A percentile compares a stretch with the other conserved stretches of the same genome.
These are phyloP conservation scores for Tolypocladium album DNA, from an alignment of 2,329 filamentous ascomycete species.

Conservation along the genomic window DNA sequence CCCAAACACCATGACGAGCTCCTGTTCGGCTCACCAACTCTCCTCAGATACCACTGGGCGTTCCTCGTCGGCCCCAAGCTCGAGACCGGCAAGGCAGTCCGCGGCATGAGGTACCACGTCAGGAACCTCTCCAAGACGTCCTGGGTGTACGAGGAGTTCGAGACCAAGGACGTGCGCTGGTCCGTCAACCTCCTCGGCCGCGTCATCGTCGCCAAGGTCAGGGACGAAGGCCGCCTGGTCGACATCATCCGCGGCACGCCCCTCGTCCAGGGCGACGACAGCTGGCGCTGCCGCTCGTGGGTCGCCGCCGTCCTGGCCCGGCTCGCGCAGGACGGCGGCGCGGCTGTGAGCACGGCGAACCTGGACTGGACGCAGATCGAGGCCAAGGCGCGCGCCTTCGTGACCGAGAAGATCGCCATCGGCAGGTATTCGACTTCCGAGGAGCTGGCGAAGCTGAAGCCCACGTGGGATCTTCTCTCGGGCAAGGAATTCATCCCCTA, in stretches of 20 bases:
- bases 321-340: conserved; percentile 22
- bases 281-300: conserved; percentile 30
- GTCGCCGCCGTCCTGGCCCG: conserved; percentile 19
- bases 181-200: conserved; percentile 22
- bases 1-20: background rate
- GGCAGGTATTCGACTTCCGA: conserved; percentile 9
- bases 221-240: conserved; percentile 19
- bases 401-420: conserved; percentile 16
- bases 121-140: conserved; percentile 11
- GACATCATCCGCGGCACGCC: conserved; percentile 19
- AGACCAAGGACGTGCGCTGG: conserved; percentile 8
- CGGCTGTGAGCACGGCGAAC: conserved; percentile 22
- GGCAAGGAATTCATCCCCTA: conserved; percentile 12
- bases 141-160: conserved; percentile 16
- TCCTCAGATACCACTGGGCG: conserved; percentile 16
- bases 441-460: conserved; percentile 12
- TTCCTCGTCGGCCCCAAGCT: conserved; percentile 19
- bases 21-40: background rate
- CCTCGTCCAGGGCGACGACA: conserved; percentile 20
- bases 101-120: conserved; percentile 21
- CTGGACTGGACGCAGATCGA: conserved; percentile 27
- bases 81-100: conserved; percentile 5
- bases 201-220: conserved; percentile 26
- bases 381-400: conserved; percentile 20
- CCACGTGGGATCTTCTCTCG: conserved; percentile 17